Conservation (phyloP, 306 rosid species). For the Erythrophleum fordii region DNA sequence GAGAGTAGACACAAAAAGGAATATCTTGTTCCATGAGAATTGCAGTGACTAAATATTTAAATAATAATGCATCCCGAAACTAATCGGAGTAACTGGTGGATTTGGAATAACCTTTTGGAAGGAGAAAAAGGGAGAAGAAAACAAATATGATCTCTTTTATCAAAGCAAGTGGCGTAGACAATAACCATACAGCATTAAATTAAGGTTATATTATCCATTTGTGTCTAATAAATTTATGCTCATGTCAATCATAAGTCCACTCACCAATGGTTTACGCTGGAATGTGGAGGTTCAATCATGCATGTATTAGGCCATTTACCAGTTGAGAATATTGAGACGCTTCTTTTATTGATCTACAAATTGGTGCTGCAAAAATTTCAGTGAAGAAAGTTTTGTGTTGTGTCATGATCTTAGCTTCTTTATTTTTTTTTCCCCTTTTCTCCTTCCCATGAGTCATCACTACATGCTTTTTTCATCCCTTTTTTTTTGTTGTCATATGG, state of each 20-base stretch:
- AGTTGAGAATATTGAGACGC: neutral
- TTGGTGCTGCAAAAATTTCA: neutral
- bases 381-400: neutral
- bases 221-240: neutral
- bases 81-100: neutral
- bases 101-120: conserved; percentile 11
- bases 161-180: conserved; percentile 33
- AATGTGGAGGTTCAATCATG: neutral
- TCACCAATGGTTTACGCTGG: neutral
- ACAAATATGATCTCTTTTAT: conserved; percentile 3
- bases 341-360: neutral
- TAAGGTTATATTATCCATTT: conserved; percentile 12
- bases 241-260: neutral
- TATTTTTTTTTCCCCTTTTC: neutral
- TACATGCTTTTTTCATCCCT: neutral
- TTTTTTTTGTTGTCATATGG: neutral
- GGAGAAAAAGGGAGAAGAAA: neutral
- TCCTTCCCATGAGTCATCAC: neutral
- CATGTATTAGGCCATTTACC: neutral
- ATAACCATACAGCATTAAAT: neutral
- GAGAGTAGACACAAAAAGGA: neutral
- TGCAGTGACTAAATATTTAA: neutral
- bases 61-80: neutral
- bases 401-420: neutral
- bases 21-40: neutral